These are phyloP conservation scores for Aureobasidium sp. DNA, from an alignment of 2,329 filamentous ascomycete species.

Conservation along the genomic window DNA sequence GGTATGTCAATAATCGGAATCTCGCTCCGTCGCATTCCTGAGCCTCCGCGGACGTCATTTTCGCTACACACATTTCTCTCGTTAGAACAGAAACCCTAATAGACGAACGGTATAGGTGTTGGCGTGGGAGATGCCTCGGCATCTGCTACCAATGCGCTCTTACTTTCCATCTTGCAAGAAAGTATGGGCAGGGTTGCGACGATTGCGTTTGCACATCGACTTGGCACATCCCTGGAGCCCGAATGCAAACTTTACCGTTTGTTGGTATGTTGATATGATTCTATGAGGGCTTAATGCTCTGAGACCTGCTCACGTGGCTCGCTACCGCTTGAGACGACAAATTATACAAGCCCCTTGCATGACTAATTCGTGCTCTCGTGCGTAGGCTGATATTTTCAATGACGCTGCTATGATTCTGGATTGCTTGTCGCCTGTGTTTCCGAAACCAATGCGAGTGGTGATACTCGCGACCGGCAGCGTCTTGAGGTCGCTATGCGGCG, in stretches of 20 bases:
- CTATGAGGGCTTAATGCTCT: neutral
- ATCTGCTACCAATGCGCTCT: conserved; percentile 70
- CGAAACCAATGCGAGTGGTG: conserved; percentile 49
- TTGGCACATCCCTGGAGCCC: conserved; percentile 76
- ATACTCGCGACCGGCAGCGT: conserved; percentile 56
- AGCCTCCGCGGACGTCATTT: neutral
- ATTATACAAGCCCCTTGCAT: neutral
- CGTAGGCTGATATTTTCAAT: conserved; percentile 72
- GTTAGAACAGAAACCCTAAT: too few relatives aligned
- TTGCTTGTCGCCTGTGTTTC: conserved; percentile 68
- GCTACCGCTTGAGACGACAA: neutral
- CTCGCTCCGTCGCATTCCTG: neutral
- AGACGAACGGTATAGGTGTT: conserved; percentile 45
- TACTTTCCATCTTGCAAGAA: conserved; percentile 78
- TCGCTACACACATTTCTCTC: neutral
- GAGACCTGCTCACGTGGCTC: neutral
- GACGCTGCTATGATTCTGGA: conserved; percentile 82
- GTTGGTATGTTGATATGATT: conserved; percentile 32
- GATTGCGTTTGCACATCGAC: conserved; percentile 75
- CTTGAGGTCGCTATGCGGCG: conserved; percentile 68
- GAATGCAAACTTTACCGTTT: conserved; percentile 89
- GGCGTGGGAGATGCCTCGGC: conserved; percentile 76
- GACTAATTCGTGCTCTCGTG: neutral
- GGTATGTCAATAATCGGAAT: conserved; percentile 32
- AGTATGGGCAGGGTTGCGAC: conserved; percentile 75